phyloP scores from a whole-genome alignment of 2,329 filamentous ascomycete species.

The Sarocladium strictum region DNA sequence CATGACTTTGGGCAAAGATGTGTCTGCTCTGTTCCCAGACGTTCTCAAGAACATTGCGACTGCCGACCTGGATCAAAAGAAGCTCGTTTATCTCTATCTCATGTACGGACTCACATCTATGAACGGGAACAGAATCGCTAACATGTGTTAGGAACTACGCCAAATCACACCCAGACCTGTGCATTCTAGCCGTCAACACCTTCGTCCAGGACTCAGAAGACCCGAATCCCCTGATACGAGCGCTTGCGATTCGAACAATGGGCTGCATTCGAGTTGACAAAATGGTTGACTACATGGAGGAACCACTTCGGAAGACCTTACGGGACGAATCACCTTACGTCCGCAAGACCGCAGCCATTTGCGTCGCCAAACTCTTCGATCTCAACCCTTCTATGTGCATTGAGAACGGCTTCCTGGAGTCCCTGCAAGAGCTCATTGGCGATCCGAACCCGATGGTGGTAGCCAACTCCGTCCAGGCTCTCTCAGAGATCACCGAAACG shows the following conservation, averaged over 20 bases:
- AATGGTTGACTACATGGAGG: slow-evolving; percentile 99
- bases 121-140: too few relatives aligned
- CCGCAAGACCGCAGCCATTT: slow-evolving; percentile 95
- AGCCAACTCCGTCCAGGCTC: slow-evolving; percentile 89
- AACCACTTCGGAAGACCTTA: slow-evolving; percentile 90
- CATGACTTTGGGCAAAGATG: slow-evolving; percentile 98
- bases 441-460: slow-evolving; percentile 99
- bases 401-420: slow-evolving; percentile 94
- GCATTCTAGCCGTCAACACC: slow-evolving; percentile 97
- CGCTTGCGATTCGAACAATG: slow-evolving; percentile 95
- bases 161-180: slow-evolving; percentile 96
- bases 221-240: slow-evolving; percentile 90
- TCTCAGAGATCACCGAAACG: slow-evolving; percentile 85
- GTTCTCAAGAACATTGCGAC: slow-evolving; percentile 99
- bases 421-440: slow-evolving; percentile 88
- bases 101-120: too few relatives aligned
- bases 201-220: slow-evolving; percentile 99
- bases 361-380: slow-evolving; percentile 96
- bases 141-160: slow-evolving; percentile 80
- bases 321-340: slow-evolving; percentile 98
- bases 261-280: slow-evolving; percentile 97
- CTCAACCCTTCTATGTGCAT: slow-evolving; percentile 88
- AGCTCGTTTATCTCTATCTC: slow-evolving; percentile 95
- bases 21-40: slow-evolving; percentile 93
- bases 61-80: slow-evolving; percentile 92